A percentile compares a stretch with the other conserved stretches of the same genome.
Conservation (phyloP, 1,284 basidiomycete genomes). For the Peniophora sp. region DNA sequence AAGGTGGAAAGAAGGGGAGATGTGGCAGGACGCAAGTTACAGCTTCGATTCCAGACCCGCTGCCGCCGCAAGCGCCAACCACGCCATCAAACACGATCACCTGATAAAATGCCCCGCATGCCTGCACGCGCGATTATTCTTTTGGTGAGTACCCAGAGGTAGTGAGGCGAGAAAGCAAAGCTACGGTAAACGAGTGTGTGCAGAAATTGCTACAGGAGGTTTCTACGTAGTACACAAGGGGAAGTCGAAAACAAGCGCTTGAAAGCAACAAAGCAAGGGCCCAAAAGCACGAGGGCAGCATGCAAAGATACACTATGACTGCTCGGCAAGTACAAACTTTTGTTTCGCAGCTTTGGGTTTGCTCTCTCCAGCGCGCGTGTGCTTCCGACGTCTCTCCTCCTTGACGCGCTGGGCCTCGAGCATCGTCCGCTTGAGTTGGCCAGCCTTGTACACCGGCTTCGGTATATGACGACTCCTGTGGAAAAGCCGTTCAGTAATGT, state of each 20-base stretch:
- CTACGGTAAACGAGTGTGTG: too few relatives aligned
- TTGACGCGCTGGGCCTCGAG: constrained; percentile 84
- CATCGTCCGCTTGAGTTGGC: constrained; percentile 90
- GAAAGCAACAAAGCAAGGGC: neutral
- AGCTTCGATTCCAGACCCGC: neutral
- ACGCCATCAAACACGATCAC: too few relatives aligned
- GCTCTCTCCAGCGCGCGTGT: constrained; percentile 75
- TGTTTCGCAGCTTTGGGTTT: constrained; percentile 93
- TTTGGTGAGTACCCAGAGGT: too few relatives aligned
- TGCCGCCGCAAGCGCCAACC: too few relatives aligned
- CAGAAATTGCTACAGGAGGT: too few relatives aligned
- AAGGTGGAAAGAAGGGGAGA: neutral
- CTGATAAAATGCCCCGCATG: too few relatives aligned
- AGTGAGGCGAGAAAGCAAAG: too few relatives aligned
- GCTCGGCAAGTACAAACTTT: constrained; percentile 75
- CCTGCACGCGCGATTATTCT: too few relatives aligned
- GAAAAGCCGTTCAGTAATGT: neutral
- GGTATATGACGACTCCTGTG: constrained; percentile 80
- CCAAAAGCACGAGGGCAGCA: neutral
- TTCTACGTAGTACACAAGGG: too few relatives aligned
- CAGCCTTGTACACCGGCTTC: constrained; percentile 82
- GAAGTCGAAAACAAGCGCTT: neutral
- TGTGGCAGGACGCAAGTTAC: neutral
- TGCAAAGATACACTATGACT: constrained; percentile 35
- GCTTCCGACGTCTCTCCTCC: constrained; percentile 88